Conservation (phyloP, 495 filamentous ascomycete genomes). For the Talaromyces adpressus region DNA sequence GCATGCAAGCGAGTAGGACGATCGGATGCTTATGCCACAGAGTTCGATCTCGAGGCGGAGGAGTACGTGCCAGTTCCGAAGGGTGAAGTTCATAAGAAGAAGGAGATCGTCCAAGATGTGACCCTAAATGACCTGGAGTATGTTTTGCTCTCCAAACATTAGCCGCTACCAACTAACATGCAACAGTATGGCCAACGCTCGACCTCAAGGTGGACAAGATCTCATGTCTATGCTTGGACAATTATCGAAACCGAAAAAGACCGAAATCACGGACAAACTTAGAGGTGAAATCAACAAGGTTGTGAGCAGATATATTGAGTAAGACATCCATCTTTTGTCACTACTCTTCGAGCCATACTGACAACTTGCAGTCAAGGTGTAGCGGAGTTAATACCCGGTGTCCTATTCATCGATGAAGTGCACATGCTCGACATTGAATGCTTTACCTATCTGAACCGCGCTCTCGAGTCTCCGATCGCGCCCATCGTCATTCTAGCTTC, state of each 20-base stretch:
- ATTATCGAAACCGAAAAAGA: conserved; percentile 98
- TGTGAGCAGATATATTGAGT: conserved; percentile 91
- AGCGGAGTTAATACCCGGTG: conserved; percentile 94
- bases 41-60: conserved; percentile 97
- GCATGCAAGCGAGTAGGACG: conserved; percentile 93
- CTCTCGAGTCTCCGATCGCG: conserved; percentile 84
- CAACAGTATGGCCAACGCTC: conserved; percentile 70
- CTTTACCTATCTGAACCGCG: conserved; percentile 98
- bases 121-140: conserved; percentile 86
- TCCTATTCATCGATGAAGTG: conserved; percentile 98
- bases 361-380: conserved; percentile 57
- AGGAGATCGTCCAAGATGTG: conserved; percentile 99
- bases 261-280: conserved; percentile 95
- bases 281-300: conserved; percentile 97
- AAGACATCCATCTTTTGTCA: background rate
- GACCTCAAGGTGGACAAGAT: conserved; percentile 93
- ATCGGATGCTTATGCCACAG: conserved; percentile 92
- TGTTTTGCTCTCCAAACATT: background rate
- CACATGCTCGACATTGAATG: conserved; percentile 99
- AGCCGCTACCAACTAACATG: background rate
- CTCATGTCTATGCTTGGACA: conserved; percentile 99
- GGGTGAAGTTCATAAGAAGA: conserved; percentile 99
- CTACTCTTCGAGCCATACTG: background rate
- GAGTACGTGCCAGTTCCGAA: conserved; percentile 98
- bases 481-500: conserved; percentile 97